Base-by-base conservation (phyloP, 768 basidiomycete species). In the Serendipita vermifera region DNA sequence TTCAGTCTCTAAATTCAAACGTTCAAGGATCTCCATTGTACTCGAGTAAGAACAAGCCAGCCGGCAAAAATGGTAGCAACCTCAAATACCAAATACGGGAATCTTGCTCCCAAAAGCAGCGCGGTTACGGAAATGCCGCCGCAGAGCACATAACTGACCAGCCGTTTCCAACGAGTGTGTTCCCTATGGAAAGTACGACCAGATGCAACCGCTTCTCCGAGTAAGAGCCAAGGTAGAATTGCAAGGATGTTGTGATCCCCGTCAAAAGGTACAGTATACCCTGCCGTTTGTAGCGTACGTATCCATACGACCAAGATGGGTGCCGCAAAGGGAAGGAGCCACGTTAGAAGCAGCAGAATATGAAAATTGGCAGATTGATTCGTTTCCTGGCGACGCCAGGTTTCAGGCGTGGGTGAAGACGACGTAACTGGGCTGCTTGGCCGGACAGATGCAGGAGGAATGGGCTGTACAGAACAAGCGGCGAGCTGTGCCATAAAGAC, bases 301-400 rank as follows among this genome's bases (percentile, higher is more conserved):
- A 83, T 84, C 93, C 93, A 97, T 2, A 94, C 90, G 1, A 79
- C 83, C 24, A 97, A 72, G 4, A 85, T 82, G 0, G 88, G 83
- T 2, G 81, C 83, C 4, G 76, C 76, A 56, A 88, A 71, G 1
- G 92, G 92, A 0, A 94, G 69, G 77, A 82, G 83, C 15, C 85
- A 83, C 78, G 91, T 80, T 32, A 92, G 70, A 54, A 91, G 69
- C 35, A 36, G 9, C 9, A 92, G 67, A 0, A 87, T 29, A 60
- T 87, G 82, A 20, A 40, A 38, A 32, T 43, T 38, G 22, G 39
- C 54, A 32, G 58, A 20, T 17, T 17, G 38, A n/a, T 26, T 9
- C 56, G 51, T 7, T 33, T 54, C 38, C 59, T 55, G 9, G 31
- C 5, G 5, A 20, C 33, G n/a, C 32, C 5, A 7, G 15, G 15